Conservation (phyloP, 139 green algal genomes). For the Astrephomene gubernaculifera region DNA sequence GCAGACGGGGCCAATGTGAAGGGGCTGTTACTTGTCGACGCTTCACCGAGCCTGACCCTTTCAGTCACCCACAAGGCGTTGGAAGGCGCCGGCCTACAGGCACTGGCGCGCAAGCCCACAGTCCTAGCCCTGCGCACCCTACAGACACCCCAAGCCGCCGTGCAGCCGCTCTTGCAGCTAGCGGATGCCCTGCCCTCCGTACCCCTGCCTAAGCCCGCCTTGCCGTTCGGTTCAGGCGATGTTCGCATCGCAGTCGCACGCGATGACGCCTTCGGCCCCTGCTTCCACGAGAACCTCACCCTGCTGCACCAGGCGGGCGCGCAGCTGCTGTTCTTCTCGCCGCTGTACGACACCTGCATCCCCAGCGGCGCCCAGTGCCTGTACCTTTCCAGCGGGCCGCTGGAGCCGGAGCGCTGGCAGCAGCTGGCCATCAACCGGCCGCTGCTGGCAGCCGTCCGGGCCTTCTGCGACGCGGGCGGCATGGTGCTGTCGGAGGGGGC, state of each 20-base stretch:
- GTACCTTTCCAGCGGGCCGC: conserved; percentile 82
- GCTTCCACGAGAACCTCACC: conserved; percentile 63
- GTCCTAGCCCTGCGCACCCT: background rate
- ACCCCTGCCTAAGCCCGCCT: background rate
- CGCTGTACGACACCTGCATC: conserved; percentile 82
- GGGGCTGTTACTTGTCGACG: conserved; percentile 23
- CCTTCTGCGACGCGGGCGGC: conserved; percentile 88
- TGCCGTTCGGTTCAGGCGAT: background rate
- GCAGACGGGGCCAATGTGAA: background rate
- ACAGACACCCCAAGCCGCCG: background rate
- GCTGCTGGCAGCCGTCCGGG: conserved; percentile 70
- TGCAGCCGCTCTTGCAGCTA: conserved; percentile 28
- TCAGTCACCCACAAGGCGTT: conserved; percentile 31
- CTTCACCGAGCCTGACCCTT: conserved; percentile 3
- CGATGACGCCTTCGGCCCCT: conserved; percentile 36
- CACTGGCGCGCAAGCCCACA: background rate
- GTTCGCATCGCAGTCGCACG: conserved; percentile 39
- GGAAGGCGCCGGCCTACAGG: background rate
- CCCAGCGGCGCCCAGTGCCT: conserved; percentile 79
- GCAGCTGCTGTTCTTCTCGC: conserved; percentile 93
- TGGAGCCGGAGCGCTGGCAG: conserved; percentile 44
- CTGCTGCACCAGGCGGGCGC: conserved; percentile 76
- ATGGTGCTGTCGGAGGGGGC: conserved; percentile 93
- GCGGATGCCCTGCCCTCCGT: background rate
- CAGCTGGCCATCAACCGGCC: conserved; percentile 78